phyloP scores from a whole-genome alignment of 768 basidiomycete species.

The Sporobolomyces roseus region DNA sequence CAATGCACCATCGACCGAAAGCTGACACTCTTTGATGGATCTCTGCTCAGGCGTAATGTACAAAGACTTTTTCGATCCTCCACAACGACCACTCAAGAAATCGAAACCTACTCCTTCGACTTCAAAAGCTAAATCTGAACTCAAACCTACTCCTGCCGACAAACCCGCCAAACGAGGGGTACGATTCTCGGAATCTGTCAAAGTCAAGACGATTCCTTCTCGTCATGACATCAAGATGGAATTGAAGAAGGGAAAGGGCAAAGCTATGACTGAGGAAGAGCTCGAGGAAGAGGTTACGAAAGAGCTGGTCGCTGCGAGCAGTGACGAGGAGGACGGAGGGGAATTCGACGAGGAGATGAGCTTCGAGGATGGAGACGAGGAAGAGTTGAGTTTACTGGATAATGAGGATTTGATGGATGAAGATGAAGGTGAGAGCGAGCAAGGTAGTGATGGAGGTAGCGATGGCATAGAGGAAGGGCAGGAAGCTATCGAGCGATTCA shows the following conservation, averaged over 20 bases:
- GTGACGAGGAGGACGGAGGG: constrained; percentile 42
- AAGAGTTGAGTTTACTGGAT: too few species aligned
- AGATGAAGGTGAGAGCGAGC: constrained; percentile 47
- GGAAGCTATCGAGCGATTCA: constrained; percentile 63
- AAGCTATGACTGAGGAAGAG: constrained; percentile 37
- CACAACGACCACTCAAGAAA: constrained; percentile 44
- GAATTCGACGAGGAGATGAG: constrained; percentile 41
- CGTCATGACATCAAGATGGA: constrained; percentile 46
- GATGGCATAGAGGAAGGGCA: constrained; percentile 48
- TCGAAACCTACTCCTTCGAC: background rate
- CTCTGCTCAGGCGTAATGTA: constrained; percentile 58
- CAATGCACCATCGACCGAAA: too few species aligned
- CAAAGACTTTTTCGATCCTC: constrained; percentile 74
- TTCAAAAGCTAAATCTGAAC: too few species aligned
- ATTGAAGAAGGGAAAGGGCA: constrained; percentile 32
- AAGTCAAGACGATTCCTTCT: constrained; percentile 73
- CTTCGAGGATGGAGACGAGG: constrained; percentile 12
- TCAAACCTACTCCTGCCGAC: background rate
- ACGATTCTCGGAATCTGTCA: constrained; percentile 74
- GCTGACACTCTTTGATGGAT: too few species aligned
- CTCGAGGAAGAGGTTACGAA: constrained; percentile 26
- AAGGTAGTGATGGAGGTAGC: constrained; percentile 41
- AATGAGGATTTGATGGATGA: background rate
- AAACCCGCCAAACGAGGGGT: constrained; percentile 52
- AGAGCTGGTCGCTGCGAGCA: constrained; percentile 33